These are phyloP conservation scores for Auriscalpium microsporum DNA, from an alignment of 768 basidiomycete genomes.

Conservation along the genomic window DNA sequence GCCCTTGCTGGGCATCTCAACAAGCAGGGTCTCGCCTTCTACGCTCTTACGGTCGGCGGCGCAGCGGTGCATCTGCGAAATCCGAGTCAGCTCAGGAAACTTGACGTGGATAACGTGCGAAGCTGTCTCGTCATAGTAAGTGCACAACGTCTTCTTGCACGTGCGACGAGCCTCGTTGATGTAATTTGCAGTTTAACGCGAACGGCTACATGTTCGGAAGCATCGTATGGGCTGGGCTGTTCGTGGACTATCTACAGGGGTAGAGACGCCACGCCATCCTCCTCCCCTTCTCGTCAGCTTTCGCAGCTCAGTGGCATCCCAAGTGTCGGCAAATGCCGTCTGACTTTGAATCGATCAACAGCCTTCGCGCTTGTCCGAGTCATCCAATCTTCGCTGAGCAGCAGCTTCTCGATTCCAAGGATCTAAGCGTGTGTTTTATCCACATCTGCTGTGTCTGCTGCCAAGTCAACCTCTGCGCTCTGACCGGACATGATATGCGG, in stretches of 20 bases:
- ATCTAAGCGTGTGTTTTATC: too few relatives aligned
- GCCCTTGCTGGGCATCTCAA: conserved; percentile 22
- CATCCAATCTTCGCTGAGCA: too few relatives aligned
- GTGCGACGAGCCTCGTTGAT: background rate
- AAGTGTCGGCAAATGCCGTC: too few relatives aligned
- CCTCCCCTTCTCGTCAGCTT: too few relatives aligned
- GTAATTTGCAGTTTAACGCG: conserved; percentile 1
- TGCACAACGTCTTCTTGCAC: background rate
- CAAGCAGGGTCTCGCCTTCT: conserved; percentile 13
- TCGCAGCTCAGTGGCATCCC: too few relatives aligned
- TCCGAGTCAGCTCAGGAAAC: conserved; percentile 1
- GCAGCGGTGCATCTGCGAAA: background rate
- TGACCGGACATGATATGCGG: too few relatives aligned
- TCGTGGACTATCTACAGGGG: background rate
- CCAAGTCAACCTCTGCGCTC: too few relatives aligned
- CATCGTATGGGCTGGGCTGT: conserved; percentile 3
- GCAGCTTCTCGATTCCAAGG: too few relatives aligned
- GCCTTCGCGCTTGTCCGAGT: too few relatives aligned
- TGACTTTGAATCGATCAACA: too few relatives aligned
- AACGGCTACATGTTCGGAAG: conserved; percentile 3
- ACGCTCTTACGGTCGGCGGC: conserved; percentile 2
- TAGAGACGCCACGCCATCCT: background rate
- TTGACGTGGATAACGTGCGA: conserved; percentile 3
- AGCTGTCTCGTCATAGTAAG: conserved; percentile 1
- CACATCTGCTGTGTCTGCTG: too few relatives aligned